Percentiles rank a stretch among this genome's conserved stretches.
Conservation (phyloP, 352 stramenopile genomes). For the Thalassiosira ordinaria region DNA sequence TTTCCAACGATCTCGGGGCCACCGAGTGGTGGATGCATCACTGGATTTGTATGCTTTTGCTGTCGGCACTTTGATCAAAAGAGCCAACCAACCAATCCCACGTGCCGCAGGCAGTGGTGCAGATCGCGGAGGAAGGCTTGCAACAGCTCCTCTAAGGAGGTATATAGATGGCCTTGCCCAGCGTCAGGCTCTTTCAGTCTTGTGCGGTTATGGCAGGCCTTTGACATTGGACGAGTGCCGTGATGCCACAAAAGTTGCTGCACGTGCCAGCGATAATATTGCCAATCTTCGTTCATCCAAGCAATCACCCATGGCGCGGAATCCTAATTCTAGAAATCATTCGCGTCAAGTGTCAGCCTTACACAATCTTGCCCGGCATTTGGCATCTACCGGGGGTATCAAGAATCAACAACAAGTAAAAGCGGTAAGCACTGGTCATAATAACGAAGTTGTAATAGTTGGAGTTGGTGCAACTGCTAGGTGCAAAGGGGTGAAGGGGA, state of each 20-base stretch:
- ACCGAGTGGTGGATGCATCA: constrained; percentile 77
- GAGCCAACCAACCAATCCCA: constrained; percentile 65
- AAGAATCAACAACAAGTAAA: constrained; percentile 41
- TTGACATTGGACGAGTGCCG: constrained; percentile 70
- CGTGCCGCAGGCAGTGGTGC: constrained; percentile 52
- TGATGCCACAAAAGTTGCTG: constrained; percentile 55
- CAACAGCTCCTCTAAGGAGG: constrained; percentile 74
- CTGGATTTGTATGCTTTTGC: constrained; percentile 77
- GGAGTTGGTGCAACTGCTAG: constrained; percentile 58
- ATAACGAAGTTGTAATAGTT: constrained; percentile 73
- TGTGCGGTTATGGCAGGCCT: constrained; percentile 68
- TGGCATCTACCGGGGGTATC: constrained; percentile 36
- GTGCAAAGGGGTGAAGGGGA: constrained; percentile 64
- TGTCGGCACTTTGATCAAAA: constrained; percentile 51
- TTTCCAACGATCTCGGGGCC: constrained; percentile 72
- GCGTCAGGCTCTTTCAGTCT: constrained; percentile 69
- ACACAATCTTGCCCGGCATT: constrained; percentile 47
- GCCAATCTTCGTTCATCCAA: constrained; percentile 63
- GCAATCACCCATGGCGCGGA: constrained; percentile 7
- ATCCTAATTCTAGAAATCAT: background rate
- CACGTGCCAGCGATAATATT: constrained; percentile 58
- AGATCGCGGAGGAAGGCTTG: constrained; percentile 60
- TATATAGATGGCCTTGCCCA: constrained; percentile 84
- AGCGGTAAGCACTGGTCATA: constrained; percentile 66
- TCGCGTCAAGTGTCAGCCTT: constrained; percentile 38